Evolutionary conservation across 202 grass and related monocot genomes (phyloP).

Genomic region (Alloteropsis angusta): DNA sequence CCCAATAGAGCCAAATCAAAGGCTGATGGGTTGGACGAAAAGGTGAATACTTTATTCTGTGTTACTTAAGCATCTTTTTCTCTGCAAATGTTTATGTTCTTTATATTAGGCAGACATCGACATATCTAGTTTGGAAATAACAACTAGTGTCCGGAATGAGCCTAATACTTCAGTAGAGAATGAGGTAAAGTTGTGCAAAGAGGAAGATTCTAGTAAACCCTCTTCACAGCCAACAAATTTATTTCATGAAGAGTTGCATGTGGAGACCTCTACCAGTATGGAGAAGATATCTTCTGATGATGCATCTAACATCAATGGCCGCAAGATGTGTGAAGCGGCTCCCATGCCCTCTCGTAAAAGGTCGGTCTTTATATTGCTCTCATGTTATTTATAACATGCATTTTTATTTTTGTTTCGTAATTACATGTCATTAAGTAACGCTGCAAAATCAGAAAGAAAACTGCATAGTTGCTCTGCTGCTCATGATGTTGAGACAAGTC

Average conservation of each 20-base stretch:
- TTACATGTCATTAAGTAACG: neutral
- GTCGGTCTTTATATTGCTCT: slow-evolving; percentile 30
- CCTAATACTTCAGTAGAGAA: slow-evolving; percentile 23
- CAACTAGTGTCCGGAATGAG: slow-evolving; percentile 4
- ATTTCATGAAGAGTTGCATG: slow-evolving; percentile 35
- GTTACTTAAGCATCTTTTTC: slow-evolving; percentile 9
- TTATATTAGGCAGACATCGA: slow-evolving; percentile 57
- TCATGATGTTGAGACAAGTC: neutral
- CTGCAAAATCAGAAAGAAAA: neutral
- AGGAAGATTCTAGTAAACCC: slow-evolving; percentile 25
- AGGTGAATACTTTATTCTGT: slow-evolving; percentile 41
- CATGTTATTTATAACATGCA: neutral
- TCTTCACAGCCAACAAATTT: slow-evolving; percentile 13
- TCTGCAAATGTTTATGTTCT: slow-evolving; percentile 32
- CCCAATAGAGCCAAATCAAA: slow-evolving; percentile 28
- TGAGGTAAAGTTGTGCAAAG: slow-evolving; percentile 29
- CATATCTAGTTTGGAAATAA: slow-evolving; percentile 34
- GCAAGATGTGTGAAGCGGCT: slow-evolving; percentile 12
- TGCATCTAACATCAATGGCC: slow-evolving; percentile 14
- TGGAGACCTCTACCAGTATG: slow-evolving; percentile 23
- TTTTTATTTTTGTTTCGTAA: neutral
- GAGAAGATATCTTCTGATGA: slow-evolving; percentile 33
- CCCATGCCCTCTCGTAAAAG: slow-evolving; percentile 41
- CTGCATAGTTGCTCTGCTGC: neutral
- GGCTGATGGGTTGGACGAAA: slow-evolving; percentile 27